These are phyloP conservation scores for Oryza officinalis DNA, from an alignment of 176 grass and related monocot genomes.

Conservation along the genomic window DNA sequence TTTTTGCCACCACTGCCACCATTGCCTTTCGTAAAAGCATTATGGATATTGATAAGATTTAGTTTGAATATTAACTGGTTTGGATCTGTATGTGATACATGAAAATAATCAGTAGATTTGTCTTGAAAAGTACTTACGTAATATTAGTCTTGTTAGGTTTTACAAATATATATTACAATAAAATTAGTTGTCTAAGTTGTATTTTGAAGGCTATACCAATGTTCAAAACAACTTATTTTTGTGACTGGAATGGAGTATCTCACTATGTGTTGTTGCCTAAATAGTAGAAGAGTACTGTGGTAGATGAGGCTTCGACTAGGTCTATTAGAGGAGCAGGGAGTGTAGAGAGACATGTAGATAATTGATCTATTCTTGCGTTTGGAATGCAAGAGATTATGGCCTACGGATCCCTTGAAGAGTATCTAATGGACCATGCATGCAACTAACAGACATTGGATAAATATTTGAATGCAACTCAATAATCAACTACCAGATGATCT, in stretches of 20 bases:
- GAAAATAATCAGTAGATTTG: no score
- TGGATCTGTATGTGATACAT: no score
- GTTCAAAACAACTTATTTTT: not conserved
- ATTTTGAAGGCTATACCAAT: not conserved
- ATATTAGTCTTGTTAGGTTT: no score
- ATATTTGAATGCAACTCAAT: not conserved
- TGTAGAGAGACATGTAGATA: not conserved
- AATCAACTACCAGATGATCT: no score
- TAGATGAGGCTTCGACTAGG: not conserved
- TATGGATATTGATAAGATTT: not conserved
- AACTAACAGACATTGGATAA: not conserved
- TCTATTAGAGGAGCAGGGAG: not conserved
- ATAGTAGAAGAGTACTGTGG: not conserved
- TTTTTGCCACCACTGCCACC: not conserved
- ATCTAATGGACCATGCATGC: not conserved
- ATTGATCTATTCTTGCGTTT: not conserved
- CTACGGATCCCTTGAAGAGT: not conserved
- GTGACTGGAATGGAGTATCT: not conserved
- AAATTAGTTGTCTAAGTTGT: not conserved
- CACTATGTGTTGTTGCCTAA: not conserved
- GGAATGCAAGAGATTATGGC: not conserved
- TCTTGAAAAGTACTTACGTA: no score
- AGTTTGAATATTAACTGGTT: not conserved
- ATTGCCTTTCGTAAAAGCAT: not conserved
- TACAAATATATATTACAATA: not conserved